Conservation (phyloP, 2,329 filamentous ascomycete species). For the Fusarium virguliforme region DNA sequence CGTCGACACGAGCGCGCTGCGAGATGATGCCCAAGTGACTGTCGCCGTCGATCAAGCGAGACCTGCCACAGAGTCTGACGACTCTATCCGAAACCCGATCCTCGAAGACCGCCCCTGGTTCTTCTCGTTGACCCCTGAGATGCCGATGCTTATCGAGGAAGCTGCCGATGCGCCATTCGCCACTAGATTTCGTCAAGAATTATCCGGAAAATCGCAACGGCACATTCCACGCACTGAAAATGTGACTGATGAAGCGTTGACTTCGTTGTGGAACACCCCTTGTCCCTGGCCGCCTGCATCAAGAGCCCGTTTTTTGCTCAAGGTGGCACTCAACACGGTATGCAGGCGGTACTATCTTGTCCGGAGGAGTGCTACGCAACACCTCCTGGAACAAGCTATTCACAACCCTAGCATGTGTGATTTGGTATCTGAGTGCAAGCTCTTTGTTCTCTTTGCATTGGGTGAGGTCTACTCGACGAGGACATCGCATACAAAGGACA, state of each 20-base stretch:
- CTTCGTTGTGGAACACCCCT: slow-evolving; percentile 44
- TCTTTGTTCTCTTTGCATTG: slow-evolving; percentile 61
- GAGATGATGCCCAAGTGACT: background rate
- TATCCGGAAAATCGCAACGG: slow-evolving; percentile 44
- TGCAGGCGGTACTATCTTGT: slow-evolving; percentile 57
- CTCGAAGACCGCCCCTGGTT: slow-evolving; percentile 50
- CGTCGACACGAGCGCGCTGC: background rate
- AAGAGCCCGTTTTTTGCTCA: slow-evolving; percentile 41
- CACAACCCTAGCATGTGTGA: slow-evolving; percentile 52
- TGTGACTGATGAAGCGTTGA: slow-evolving; percentile 45
- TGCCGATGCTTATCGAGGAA: slow-evolving; percentile 52
- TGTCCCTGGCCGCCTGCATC: slow-evolving; percentile 57
- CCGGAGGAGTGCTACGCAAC: slow-evolving; percentile 54
- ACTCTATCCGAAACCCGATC: slow-evolving; percentile 12
- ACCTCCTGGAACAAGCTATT: slow-evolving; percentile 55
- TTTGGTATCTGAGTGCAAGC: slow-evolving; percentile 55
- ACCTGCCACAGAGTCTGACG: background rate
- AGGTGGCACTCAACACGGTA: slow-evolving; percentile 57
- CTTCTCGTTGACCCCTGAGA: slow-evolving; percentile 47
- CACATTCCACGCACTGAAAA: slow-evolving; percentile 53
- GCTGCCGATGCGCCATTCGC: slow-evolving; percentile 53
- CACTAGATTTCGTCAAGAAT: slow-evolving; percentile 52
- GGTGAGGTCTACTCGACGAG: slow-evolving; percentile 61
- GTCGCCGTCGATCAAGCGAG: slow-evolving; percentile 1
- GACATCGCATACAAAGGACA: slow-evolving; percentile 49